Percentiles rank a stretch among this genome's conserved stretches.
Conservation (phyloP, 306 rosid species). For the Alnus glutinosa region DNA sequence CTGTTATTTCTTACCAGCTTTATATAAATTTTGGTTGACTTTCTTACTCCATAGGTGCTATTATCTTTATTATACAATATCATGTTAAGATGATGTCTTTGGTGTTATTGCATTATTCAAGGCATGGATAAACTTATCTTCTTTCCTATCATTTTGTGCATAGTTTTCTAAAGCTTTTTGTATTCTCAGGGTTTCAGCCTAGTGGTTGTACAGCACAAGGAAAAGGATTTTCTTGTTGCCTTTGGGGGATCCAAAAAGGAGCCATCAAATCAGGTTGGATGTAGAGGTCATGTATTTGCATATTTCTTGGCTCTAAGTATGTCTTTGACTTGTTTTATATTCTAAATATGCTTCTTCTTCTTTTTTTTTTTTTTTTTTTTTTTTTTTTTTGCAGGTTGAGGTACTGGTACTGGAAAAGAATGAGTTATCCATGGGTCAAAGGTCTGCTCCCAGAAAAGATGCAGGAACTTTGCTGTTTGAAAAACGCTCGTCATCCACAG, state of each 20-base stretch:
- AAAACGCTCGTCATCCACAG: constrained; percentile 53
- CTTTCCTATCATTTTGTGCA: constrained; percentile 18
- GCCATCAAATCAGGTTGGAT: constrained; percentile 82
- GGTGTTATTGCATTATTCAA: constrained; percentile 9
- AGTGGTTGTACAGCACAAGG: constrained; percentile 77
- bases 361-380: background rate
- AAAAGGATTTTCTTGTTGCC: constrained; percentile 89
- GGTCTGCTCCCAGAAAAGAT: constrained; percentile 52
- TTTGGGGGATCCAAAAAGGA: constrained; percentile 95
- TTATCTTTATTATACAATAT: background rate
- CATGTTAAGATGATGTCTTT: background rate
- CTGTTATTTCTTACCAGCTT: background rate
- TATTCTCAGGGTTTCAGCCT: constrained; percentile 84
- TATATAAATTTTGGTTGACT: background rate
- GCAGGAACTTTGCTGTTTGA: constrained; percentile 48
- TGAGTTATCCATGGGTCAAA: constrained; percentile 49
- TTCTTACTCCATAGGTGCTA: background rate
- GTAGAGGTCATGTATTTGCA: constrained; percentile 14
- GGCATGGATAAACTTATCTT: constrained; percentile 16
- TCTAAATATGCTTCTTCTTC: background rate
- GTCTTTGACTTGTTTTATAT: background rate
- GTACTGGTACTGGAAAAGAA: constrained; percentile 73
- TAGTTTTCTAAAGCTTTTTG: constrained; percentile 17
- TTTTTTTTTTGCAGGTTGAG: constrained; percentile 56
- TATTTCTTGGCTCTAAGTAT: constrained; percentile 4